Evolutionary conservation across 2,329 filamentous ascomycete species (phyloP), one percentile per base, ranked within the genome.

Genomic region (Biscogniauxia sp.): DNA sequence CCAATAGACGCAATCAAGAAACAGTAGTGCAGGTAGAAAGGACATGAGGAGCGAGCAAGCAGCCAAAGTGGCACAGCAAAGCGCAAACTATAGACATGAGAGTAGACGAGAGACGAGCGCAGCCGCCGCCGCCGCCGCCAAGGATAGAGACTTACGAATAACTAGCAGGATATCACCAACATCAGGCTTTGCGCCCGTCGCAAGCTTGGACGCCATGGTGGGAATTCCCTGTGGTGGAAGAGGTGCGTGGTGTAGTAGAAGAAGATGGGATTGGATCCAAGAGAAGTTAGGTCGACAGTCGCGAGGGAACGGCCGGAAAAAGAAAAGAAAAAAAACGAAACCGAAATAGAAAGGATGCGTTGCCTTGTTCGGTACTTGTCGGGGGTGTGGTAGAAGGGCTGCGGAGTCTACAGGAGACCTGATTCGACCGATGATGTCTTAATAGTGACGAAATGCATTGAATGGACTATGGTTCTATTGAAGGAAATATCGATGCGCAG

Each of bases 141-240:
- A 37, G 52, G 55, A 55, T 11, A n/a, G 59, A 54, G 57, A 84
- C 88, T 82, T 81, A 91, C 88, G 88, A 70, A 91, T 88, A 68
- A 91, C 88, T 66, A 91, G 75, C 68, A 91, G 78, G 58, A 87
- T 84, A 69, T 90, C 87, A 74, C 88, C 88, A 65, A 85, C 79
- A 26, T 87, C 84, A 70, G 85, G 87, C 74, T 79, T 81, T 64
- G 72, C 64, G 62, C 80, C 77, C 62, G 74, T 76, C 61, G 78
- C 70, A 66, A 71, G 61, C 71, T 75, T 76, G 62, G 79, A 75
- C 68, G 80, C 79, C 81, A 81, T 80, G 65, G 62, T 75, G 64
- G 53, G 54, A 49, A 60, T 53, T 23, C 60, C 56, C 55, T 55
- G 26, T 49, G 26, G 45, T 58, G 58, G 45, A 49, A 49, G 52